Conservation (phyloP, 108 stramenopile species). For the Nitzschia sp. region DNA sequence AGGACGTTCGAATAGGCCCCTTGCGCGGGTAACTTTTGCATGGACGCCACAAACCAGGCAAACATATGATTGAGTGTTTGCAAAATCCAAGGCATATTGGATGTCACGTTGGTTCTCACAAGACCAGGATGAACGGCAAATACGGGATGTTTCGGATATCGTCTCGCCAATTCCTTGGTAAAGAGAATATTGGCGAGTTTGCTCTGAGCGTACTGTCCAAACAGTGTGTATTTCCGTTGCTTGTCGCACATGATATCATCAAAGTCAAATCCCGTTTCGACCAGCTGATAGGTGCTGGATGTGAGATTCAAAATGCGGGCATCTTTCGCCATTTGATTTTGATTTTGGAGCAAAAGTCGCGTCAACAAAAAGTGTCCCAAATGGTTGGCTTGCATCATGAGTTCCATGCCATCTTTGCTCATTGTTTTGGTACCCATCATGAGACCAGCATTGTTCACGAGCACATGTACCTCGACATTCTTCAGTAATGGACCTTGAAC, state of each 20-base stretch:
- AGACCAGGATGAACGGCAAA: conserved; percentile 87
- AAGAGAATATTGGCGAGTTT: conserved; percentile 90
- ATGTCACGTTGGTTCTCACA: conserved; percentile 85
- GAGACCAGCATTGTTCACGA: conserved; percentile 89
- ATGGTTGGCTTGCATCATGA: conserved; percentile 87
- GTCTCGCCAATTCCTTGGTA: conserved; percentile 57
- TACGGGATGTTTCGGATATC: conserved; percentile 37
- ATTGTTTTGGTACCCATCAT: conserved; percentile 64
- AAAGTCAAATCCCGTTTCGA: conserved; percentile 59
- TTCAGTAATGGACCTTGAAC: conserved; percentile 5
- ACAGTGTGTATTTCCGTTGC: conserved; percentile 64
- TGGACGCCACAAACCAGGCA: conserved; percentile 41
- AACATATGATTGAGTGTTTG: conserved; percentile 60
- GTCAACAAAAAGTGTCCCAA: conserved; percentile 86
- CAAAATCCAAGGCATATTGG: conserved; percentile 84
- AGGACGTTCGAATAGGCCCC: conserved; percentile 84
- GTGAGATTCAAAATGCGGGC: conserved; percentile 38
- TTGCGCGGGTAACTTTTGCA: conserved; percentile 75
- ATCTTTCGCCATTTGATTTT: conserved; percentile 18
- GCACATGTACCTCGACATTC: conserved; percentile 47
- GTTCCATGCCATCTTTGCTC: conserved; percentile 66
- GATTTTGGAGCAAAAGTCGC: conserved; percentile 50
- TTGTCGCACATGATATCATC: conserved; percentile 67
- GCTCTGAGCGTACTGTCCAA: conserved; percentile 82
- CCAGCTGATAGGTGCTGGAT: conserved; percentile 42